Percentiles rank a stretch among this genome's conserved stretches.
These are phyloP conservation scores for Marasmius oreades DNA, from an alignment of 1,284 basidiomycete genomes.

Conservation along the genomic window DNA sequence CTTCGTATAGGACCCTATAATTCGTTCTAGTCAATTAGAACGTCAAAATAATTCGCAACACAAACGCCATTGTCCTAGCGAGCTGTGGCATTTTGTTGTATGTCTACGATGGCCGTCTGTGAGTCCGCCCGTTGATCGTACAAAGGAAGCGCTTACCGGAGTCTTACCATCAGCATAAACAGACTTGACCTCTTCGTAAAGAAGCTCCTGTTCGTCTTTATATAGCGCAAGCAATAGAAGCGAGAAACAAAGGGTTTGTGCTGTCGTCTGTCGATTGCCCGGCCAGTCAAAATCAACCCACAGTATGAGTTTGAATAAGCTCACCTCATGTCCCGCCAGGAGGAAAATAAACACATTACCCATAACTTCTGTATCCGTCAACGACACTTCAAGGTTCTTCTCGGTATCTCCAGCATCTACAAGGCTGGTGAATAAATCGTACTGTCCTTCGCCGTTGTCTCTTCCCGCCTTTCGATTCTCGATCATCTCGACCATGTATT, in stretches of 20 bases:
- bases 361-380: background rate
- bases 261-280: conserved; percentile 13
- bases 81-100: background rate
- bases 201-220: conserved; percentile 39
- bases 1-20: conserved; percentile 1
- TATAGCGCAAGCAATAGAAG: conserved; percentile 41
- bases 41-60: background rate
- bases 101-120: background rate
- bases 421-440: background rate
- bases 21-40: background rate
- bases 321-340: background rate
- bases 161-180: conserved; percentile 30
- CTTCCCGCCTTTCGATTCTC: background rate
- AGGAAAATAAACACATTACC: conserved; percentile 2
- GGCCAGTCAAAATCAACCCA: too few species aligned
- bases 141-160: conserved; percentile 11
- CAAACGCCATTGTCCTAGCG: conserved; percentile 1
- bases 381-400: background rate
- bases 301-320: background rate
- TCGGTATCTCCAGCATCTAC: background rate
- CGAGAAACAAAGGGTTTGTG: conserved; percentile 40
- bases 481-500: background rate
- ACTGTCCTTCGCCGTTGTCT: background rate
- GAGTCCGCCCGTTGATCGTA: conserved; percentile 18
- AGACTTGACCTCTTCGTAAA: conserved; percentile 35